A percentile compares a stretch with the other conserved stretches of the same genome.
These are phyloP conservation scores for Capsicum rhomboideum DNA, from an alignment of 257 asterid species.

Conservation along the genomic window DNA sequence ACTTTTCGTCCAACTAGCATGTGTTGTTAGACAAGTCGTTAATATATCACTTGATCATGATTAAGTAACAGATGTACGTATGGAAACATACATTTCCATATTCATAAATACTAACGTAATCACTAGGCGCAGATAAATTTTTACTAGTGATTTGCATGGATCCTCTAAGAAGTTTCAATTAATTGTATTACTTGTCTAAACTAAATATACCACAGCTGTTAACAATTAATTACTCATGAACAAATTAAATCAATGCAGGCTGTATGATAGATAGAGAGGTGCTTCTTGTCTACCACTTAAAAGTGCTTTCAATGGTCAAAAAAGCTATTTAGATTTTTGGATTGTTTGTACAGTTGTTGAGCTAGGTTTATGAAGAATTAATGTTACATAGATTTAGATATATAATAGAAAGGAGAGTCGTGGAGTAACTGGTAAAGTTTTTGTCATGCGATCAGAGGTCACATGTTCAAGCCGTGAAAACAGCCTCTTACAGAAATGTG, in stretches of 20 bases:
- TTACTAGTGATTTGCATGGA: neutral
- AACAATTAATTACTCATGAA: neutral
- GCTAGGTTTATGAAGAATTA: neutral
- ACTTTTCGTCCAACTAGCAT: no score
- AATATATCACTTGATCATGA: no score
- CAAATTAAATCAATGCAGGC: neutral
- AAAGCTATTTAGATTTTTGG: neutral
- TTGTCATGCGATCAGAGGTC: no score
- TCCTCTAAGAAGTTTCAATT: neutral
- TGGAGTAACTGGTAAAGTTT: no score
- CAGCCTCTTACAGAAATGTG: no score
- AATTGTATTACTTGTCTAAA: neutral
- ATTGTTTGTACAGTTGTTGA: neutral
- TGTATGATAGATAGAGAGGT: neutral
- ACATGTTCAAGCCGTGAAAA: no score
- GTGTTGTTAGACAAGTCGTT: no score
- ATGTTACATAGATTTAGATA: neutral
- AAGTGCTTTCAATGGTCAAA: neutral
- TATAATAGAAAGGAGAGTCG: no score
- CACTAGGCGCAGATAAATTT: neutral
- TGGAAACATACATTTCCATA: no score
- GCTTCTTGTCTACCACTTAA: neutral
- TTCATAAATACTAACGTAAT: no score
- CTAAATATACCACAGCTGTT: neutral
- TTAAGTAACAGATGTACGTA: no score